These are phyloP conservation scores for Aquilaria malaccensis DNA, from an alignment of 345 rosid species.

Conservation along the genomic window DNA sequence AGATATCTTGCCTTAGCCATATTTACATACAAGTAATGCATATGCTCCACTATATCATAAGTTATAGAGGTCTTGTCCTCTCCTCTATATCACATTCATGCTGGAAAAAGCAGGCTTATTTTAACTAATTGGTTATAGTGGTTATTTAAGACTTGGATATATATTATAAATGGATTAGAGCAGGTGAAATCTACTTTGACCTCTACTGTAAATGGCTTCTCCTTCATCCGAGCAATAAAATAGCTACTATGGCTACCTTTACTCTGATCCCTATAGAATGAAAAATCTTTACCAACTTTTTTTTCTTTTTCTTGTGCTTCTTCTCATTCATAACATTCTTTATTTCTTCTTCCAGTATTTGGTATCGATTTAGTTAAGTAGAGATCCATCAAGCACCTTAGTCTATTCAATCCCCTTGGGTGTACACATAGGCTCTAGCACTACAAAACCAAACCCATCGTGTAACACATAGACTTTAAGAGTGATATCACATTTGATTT, in stretches of 20 bases:
- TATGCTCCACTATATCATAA: conserved; percentile 88
- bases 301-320: conserved; percentile 52
- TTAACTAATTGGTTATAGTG: conserved; percentile 64
- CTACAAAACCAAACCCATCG: conserved; percentile 8
- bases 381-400: conserved; percentile 7
- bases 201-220: conserved; percentile 23
- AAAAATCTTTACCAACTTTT: conserved; percentile 54
- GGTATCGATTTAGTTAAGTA: conserved; percentile 23
- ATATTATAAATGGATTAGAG: conserved; percentile 47
- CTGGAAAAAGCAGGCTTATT: conserved; percentile 80
- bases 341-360: conserved; percentile 20
- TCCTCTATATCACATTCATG: conserved; percentile 48
- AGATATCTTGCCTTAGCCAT: conserved; percentile 91
- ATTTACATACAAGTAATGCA: conserved; percentile 76
- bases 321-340: conserved; percentile 13
- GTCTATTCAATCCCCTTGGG: not conserved
- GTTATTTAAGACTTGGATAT: conserved; percentile 43
- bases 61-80: conserved; percentile 73
- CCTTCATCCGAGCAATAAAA: conserved; percentile 18
- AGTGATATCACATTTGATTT: conserved; percentile 66
- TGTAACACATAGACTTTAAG: conserved; percentile 37
- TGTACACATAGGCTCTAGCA: not conserved
- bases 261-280: conserved; percentile 53
- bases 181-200: conserved; percentile 44
- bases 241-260: conserved; percentile 12